Conservation (phyloP, 2,329 filamentous ascomycete genomes). For the Cladorrhinum sp. region DNA sequence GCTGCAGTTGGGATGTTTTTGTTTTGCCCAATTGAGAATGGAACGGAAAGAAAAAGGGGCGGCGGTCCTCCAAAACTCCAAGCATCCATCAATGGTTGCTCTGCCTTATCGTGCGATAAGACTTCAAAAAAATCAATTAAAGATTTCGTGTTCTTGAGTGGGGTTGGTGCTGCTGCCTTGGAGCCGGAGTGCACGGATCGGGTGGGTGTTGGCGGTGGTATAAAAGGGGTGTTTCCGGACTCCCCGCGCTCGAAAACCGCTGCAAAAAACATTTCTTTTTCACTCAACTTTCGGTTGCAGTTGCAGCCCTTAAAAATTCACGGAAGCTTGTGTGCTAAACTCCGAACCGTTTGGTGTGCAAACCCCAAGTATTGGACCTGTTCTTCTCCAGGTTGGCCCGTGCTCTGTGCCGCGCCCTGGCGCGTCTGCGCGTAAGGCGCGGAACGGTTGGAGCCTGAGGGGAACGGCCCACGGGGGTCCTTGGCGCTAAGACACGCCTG, state of each 20-base stretch:
- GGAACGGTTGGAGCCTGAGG: background rate
- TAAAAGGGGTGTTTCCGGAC: constrained; percentile 20
- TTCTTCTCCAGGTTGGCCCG: constrained; percentile 1
- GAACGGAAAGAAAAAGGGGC: background rate
- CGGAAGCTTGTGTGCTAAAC: constrained; percentile 20
- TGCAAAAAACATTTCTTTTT: constrained; percentile 19
- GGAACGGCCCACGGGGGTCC: background rate
- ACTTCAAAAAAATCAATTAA: background rate
- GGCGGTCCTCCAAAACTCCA: background rate
- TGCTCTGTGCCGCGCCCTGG: constrained; percentile 18
- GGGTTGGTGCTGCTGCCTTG: constrained; percentile 4
- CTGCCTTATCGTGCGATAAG: constrained; percentile 5
- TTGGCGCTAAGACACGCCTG: constrained; percentile 5
- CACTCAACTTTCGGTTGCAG: constrained; percentile 9
- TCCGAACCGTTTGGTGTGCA: constrained; percentile 13
- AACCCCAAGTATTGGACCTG: background rate
- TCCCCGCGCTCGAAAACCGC: constrained; percentile 18
- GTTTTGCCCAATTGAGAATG: constrained; percentile 17
- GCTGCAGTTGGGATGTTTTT: constrained; percentile 16
- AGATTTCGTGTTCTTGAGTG: constrained; percentile 16
- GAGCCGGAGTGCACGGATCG: background rate
- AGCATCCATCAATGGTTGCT: background rate
- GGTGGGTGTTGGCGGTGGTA: constrained; percentile 21
- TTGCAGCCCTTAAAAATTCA: constrained; percentile 10
- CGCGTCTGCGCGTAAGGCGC: constrained; percentile 17